Evolutionary conservation across 208 protist genomes (phyloP).

Genomic region (Trypanosoma rangeli): DNA sequence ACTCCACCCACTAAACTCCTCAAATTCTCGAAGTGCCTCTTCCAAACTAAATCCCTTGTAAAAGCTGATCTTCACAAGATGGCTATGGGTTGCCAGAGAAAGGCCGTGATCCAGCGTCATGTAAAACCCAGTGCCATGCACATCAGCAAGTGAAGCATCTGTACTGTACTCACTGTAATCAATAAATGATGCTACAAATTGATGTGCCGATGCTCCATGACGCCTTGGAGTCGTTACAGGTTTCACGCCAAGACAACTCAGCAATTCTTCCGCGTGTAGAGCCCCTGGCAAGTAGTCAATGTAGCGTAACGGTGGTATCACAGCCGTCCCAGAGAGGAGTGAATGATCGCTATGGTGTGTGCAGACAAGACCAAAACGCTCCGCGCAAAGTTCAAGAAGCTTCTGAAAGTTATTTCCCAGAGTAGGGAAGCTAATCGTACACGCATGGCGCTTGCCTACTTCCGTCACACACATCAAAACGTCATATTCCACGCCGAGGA

Average conservation of each 20-base stretch:
- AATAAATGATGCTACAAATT: constrained; percentile 71
- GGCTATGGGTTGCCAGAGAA: constrained; percentile 70
- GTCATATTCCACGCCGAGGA: constrained; percentile 79
- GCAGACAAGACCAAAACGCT: constrained; percentile 58
- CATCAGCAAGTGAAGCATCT: constrained; percentile 60
- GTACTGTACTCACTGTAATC: constrained; percentile 75
- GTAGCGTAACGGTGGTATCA: constrained; percentile 82
- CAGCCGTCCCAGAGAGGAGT: constrained; percentile 52
- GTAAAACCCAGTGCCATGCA: constrained; percentile 76
- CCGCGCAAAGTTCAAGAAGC: constrained; percentile 68
- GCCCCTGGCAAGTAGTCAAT: constrained; percentile 79
- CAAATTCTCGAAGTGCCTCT: constrained; percentile 69
- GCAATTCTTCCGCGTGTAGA: constrained; percentile 64
- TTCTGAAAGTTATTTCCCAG: constrained; percentile 67
- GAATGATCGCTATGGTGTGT: constrained; percentile 46
- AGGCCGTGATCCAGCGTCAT: constrained; percentile 76
- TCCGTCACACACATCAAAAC: constrained; percentile 70
- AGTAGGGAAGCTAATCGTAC: constrained; percentile 66
- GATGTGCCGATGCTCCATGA: constrained; percentile 32
- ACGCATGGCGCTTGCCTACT: constrained; percentile 38
- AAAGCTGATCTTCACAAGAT: constrained; percentile 73
- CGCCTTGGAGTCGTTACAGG: constrained; percentile 16
- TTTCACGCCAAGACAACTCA: constrained; percentile 57
- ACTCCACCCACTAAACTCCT: constrained; percentile 77
- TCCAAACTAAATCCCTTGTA: constrained; percentile 54